Conservation (phyloP, 495 filamentous ascomycete species). For the Platismatia glauca region DNA sequence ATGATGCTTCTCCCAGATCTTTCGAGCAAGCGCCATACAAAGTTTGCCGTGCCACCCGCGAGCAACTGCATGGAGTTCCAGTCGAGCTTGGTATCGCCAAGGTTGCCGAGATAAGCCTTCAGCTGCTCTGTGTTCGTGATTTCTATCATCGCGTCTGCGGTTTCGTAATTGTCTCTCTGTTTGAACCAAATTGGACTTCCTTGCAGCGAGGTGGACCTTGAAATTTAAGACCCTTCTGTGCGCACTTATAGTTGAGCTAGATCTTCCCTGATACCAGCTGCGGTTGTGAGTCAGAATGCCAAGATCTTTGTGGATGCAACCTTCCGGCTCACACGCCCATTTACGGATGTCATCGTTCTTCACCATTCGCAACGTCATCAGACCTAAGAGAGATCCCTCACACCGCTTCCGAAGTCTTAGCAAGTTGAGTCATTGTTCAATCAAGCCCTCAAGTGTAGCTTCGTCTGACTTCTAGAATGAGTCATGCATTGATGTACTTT, state of each 20-base stretch:
- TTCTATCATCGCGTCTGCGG: not conserved
- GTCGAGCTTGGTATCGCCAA: not conserved
- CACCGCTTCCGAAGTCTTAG: not conserved
- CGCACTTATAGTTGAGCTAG: not conserved
- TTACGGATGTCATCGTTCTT: not conserved
- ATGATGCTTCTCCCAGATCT: slow-evolving; percentile 19
- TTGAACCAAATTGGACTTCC: not conserved
- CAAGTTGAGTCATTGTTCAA: not conserved
- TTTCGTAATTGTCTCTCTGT: not conserved
- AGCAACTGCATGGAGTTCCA: slow-evolving; percentile 14
- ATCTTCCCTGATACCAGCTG: not conserved
- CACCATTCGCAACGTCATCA: not conserved
- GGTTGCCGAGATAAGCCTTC: slow-evolving; percentile 3
- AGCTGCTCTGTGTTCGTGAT: slow-evolving; percentile 12
- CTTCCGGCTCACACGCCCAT: not conserved
- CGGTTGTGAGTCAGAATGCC: not conserved
- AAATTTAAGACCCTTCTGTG: not conserved
- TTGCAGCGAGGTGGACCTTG: not conserved
- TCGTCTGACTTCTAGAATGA: not conserved
- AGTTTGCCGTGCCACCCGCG: slow-evolving; percentile 30
- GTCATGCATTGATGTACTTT: not conserved
- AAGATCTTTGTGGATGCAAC: not conserved
- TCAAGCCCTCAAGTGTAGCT: not conserved
- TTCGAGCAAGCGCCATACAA: slow-evolving; percentile 25
- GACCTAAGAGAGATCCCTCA: not conserved